Percentiles rank a stretch among this genome's conserved stretches.
Conservation (phyloP, 345 rosid species). For the Psidium guajava region DNA sequence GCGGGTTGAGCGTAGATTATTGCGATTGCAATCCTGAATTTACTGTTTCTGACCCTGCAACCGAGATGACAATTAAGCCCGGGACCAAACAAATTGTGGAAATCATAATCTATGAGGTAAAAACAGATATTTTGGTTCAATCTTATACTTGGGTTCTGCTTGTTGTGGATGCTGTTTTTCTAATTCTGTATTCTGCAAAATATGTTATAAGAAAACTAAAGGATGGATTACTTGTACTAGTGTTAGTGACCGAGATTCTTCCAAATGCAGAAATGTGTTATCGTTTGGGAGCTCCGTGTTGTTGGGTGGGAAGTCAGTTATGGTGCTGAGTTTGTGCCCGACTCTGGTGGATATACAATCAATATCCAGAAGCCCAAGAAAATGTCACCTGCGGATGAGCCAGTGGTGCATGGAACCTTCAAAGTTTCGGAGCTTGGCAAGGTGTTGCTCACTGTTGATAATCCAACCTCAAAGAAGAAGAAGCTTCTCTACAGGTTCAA, state of each 20-base stretch:
- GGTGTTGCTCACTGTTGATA: slow-evolving; percentile 65
- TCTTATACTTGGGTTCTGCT: neutral
- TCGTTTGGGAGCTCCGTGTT: slow-evolving; percentile 85
- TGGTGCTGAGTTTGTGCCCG: slow-evolving; percentile 76
- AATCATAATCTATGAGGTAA: slow-evolving; percentile 78
- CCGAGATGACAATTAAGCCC: slow-evolving; percentile 59
- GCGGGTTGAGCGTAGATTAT: slow-evolving; percentile 75
- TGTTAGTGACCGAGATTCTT: neutral
- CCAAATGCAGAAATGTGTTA: slow-evolving; percentile 49
- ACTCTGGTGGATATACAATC: slow-evolving; percentile 47
- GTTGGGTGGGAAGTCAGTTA: slow-evolving; percentile 90
- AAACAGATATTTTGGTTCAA: neutral
- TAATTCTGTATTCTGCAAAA: neutral
- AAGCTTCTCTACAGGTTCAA: slow-evolving; percentile 88
- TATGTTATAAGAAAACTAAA: neutral
- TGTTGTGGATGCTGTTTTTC: neutral
- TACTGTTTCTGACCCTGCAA: slow-evolving; percentile 53
- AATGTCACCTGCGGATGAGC: slow-evolving; percentile 55
- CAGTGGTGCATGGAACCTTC: slow-evolving; percentile 54
- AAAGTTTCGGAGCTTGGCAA: slow-evolving; percentile 68
- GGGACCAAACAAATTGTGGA: slow-evolving; percentile 83
- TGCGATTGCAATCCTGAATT: slow-evolving; percentile 82
- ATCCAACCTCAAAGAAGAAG: slow-evolving; percentile 84
- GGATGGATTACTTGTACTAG: neutral
- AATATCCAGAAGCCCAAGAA: slow-evolving; percentile 68